Percentiles rank a stretch among this genome's conserved stretches.
Evolutionary conservation across 371 early-diverging fungal species (phyloP).

Genomic region (Mortierella sp.): DNA sequence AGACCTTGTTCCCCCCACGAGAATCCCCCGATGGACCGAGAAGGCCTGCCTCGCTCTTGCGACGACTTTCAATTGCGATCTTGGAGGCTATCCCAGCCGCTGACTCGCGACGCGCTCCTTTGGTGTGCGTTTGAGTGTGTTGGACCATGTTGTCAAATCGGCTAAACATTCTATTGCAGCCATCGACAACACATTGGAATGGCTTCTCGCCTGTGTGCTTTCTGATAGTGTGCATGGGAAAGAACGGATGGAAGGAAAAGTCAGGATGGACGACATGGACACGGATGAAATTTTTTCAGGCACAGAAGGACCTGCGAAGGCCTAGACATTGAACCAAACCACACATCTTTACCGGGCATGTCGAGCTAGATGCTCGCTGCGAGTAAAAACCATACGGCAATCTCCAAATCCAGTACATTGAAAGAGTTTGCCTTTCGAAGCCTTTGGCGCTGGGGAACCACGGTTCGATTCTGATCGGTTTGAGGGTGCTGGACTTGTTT

Average conservation of each 20-base stretch:
- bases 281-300: slow-evolving; percentile 3
- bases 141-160: slow-evolving; percentile 73
- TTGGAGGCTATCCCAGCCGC: slow-evolving; percentile 37
- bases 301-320: slow-evolving; percentile 1
- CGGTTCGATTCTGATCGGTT: slow-evolving; percentile 32
- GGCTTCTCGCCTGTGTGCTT: slow-evolving; percentile 73
- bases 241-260: slow-evolving; percentile 2
- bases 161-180: slow-evolving; percentile 65
- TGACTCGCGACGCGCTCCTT: slow-evolving; percentile 36
- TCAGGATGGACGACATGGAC: slow-evolving; percentile 12
- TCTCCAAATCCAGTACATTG: slow-evolving; percentile 61
- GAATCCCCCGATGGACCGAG: slow-evolving; percentile 1
- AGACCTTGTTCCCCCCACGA: neutral
- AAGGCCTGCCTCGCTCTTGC: slow-evolving; percentile 35
- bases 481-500: slow-evolving; percentile 35
- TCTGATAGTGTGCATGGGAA: slow-evolving; percentile 13
- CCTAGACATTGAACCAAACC: neutral
- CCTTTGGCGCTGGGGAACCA: slow-evolving; percentile 21
- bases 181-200: slow-evolving; percentile 64
- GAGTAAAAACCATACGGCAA: slow-evolving; percentile 63
- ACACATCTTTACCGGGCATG: slow-evolving; percentile 45
- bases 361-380: slow-evolving; percentile 61
- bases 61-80: slow-evolving; percentile 30
- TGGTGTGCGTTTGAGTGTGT: slow-evolving; percentile 65
- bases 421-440: slow-evolving; percentile 54